phyloP scores from a whole-genome alignment of 768 basidiomycete genomes.

The Hygrophorus pudorinus region DNA sequence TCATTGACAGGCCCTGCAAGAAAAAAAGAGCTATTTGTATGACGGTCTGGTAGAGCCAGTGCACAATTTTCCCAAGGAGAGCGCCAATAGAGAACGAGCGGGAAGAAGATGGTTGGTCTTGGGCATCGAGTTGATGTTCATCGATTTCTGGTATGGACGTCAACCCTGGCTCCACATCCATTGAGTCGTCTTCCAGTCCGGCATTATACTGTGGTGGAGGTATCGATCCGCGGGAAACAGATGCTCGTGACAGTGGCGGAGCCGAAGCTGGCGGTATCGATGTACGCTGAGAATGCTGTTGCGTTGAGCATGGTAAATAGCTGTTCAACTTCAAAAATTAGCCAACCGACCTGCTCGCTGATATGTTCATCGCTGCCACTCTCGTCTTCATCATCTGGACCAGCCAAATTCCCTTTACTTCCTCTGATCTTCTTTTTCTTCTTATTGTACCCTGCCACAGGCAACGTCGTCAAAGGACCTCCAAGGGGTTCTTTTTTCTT shows the following conservation, averaged over 20 bases:
- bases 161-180: slow-evolving; percentile 38
- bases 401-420: slow-evolving; percentile 33
- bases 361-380: slow-evolving; percentile 32
- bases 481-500: slow-evolving; percentile 43
- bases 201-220: slow-evolving; percentile 28
- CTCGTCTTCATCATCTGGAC: slow-evolving; percentile 40
- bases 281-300: slow-evolving; percentile 20
- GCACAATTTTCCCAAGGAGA: slow-evolving; percentile 30
- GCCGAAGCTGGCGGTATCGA: slow-evolving; percentile 27
- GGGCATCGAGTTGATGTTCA: slow-evolving; percentile 20
- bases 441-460: slow-evolving; percentile 58
- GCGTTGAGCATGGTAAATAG: slow-evolving; percentile 6
- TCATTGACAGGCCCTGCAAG: slow-evolving; percentile 14
- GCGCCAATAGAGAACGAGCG: slow-evolving; percentile 32
- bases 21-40: slow-evolving; percentile 15
- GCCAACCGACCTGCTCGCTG: slow-evolving; percentile 24
- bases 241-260: slow-evolving; percentile 16
- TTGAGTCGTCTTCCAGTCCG: slow-evolving; percentile 23
- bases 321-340: slow-evolving; percentile 1
- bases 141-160: slow-evolving; percentile 59
- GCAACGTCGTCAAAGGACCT: slow-evolving; percentile 56
- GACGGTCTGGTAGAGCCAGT: slow-evolving; percentile 18
- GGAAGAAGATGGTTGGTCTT: slow-evolving; percentile 17
- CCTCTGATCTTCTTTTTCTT: slow-evolving; percentile 35
- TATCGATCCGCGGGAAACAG: slow-evolving; percentile 27